Evolutionary conservation across 257 asterid genomes (phyloP).

Genomic region (Eucommia ulmoides): DNA sequence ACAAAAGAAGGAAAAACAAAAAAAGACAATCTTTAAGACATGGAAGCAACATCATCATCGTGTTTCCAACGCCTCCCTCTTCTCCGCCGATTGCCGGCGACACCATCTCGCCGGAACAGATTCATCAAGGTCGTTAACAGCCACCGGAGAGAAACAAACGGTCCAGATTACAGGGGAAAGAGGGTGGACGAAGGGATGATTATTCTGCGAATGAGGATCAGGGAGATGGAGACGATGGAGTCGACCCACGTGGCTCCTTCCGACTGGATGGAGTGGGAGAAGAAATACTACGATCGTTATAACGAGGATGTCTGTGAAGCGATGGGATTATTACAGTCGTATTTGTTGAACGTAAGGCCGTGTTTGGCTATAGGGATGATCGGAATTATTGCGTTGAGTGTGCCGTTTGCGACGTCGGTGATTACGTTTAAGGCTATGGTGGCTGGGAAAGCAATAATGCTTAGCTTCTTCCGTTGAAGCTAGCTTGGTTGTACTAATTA

Average conservation of each 20-base stretch:
- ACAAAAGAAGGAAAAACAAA: too few relatives aligned
- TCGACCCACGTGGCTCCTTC: constrained; percentile 3
- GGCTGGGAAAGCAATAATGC: too few relatives aligned
- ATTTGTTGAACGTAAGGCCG: constrained; percentile 11
- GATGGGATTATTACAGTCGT: constrained; percentile 7
- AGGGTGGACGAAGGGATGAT: constrained; percentile 8
- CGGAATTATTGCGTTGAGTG: constrained; percentile 7
- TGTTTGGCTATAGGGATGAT: constrained; percentile 10
- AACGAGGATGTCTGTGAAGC: constrained; percentile 5
- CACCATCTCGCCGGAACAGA: too few relatives aligned
- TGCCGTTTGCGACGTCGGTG: constrained; percentile 4
- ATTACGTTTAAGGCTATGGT: too few relatives aligned
- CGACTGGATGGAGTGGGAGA: constrained; percentile 11
- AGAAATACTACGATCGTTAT: background rate
- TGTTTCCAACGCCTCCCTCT: too few relatives aligned
- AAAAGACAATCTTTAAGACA: too few relatives aligned
- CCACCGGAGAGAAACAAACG: too few relatives aligned
- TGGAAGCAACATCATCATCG: too few relatives aligned
- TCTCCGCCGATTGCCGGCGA: too few relatives aligned
- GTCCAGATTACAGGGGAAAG: background rate
- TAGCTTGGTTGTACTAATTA: too few relatives aligned
- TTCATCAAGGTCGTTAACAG: too few relatives aligned
- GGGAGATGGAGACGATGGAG: constrained; percentile 11
- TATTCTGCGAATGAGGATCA: constrained; percentile 12
- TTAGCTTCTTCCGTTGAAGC: too few relatives aligned